Evolutionary conservation across 1,284 basidiomycete species (phyloP).

Genomic region (Taiwanofungus camphoratus): DNA sequence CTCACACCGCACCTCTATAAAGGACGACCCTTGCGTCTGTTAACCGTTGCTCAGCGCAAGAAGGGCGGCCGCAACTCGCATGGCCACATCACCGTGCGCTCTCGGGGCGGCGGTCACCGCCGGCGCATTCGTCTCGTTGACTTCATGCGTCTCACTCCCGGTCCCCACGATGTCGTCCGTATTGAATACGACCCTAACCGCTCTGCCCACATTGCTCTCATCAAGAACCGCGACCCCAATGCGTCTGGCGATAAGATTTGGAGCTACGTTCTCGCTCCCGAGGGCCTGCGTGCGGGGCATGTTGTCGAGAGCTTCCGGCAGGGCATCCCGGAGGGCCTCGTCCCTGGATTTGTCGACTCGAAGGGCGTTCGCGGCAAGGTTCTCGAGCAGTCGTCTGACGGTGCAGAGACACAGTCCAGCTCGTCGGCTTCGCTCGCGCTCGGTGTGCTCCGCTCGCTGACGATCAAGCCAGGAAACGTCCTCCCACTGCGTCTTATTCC

Average conservation of each 20-base stretch:
- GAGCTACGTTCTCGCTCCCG: constrained; percentile 91
- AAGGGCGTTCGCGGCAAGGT: constrained; percentile 43
- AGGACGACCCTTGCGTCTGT: constrained; percentile 76
- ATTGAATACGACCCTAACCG: constrained; percentile 97
- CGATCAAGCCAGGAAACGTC: constrained; percentile 90
- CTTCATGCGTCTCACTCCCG: constrained; percentile 73
- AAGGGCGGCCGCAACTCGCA: constrained; percentile 84
- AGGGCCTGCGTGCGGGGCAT: constrained; percentile 86
- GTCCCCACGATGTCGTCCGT: constrained; percentile 84
- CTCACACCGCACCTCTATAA: constrained; percentile 79
- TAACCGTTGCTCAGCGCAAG: constrained; percentile 81
- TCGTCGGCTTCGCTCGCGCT: constrained; percentile 67
- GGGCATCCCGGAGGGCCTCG: constrained; percentile 74
- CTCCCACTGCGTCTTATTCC: constrained; percentile 90
- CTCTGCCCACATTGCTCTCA: constrained; percentile 89
- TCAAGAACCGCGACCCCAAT: constrained; percentile 54
- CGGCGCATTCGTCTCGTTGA: constrained; percentile 86
- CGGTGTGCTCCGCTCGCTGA: constrained; percentile 82
- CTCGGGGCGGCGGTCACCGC: constrained; percentile 88
- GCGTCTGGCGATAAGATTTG: constrained; percentile 45
- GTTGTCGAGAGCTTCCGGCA: constrained; percentile 83
- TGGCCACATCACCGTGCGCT: constrained; percentile 87
- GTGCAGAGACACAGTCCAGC: constrained; percentile 25
- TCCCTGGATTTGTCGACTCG: constrained; percentile 55
- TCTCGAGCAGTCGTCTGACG: constrained; percentile 29